Percentiles rank a stretch among this genome's conserved stretches.
Evolutionary conservation across 768 basidiomycete species (phyloP).

Genomic region (Mycena metata): DNA sequence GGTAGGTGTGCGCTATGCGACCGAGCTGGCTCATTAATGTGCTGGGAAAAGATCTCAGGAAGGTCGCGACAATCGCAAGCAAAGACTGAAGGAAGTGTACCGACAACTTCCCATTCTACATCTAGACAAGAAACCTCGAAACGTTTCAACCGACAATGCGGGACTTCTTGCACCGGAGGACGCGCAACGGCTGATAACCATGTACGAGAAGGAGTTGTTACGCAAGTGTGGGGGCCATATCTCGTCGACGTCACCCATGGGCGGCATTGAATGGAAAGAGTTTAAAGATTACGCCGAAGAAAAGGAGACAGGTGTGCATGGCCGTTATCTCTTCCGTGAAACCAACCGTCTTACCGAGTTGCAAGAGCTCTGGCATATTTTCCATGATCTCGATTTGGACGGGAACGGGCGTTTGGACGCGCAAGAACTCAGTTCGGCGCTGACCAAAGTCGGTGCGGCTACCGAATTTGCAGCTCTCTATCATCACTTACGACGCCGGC

Average conservation of each 20-base stretch:
- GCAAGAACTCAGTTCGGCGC: conserved; percentile 68
- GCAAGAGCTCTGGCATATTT: conserved; percentile 90
- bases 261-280: conserved; percentile 74
- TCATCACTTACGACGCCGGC: conserved; percentile 12
- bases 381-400: conserved; percentile 91
- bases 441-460: conserved; percentile 36
- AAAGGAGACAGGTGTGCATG: conserved; percentile 82
- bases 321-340: conserved; percentile 27
- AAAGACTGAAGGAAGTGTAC: conserved; percentile 75
- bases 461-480: not conserved
- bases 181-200: conserved; percentile 72
- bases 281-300: conserved; percentile 82
- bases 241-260: conserved; percentile 54
- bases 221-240: conserved; percentile 62
- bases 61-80: conserved; percentile 72
- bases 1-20: conserved; percentile 29
- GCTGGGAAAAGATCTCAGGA: conserved; percentile 57
- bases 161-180: conserved; percentile 69
- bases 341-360: conserved; percentile 35
- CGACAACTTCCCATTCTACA: conserved; percentile 59
- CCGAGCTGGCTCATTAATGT: too few relatives aligned
- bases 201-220: conserved; percentile 86
- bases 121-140: conserved; percentile 24
- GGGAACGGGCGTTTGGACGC: conserved; percentile 87
- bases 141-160: conserved; percentile 28